Base-by-base conservation (phyloP, 352 stramenopile genomes). In the Stramenopiles sp. region DNA sequence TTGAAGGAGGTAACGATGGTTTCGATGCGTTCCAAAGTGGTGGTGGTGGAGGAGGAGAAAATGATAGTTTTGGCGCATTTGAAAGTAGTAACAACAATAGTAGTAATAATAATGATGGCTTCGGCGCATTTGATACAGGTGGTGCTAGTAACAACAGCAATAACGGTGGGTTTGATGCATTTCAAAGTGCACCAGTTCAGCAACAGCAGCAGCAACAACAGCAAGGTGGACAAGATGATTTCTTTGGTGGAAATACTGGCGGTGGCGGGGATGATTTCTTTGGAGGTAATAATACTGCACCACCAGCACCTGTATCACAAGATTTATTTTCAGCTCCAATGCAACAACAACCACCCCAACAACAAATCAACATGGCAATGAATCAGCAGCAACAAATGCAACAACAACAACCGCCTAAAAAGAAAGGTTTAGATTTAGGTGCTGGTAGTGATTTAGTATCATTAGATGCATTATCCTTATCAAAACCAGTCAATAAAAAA, bases 31-130 rank as follows among this genome's bases (percentile, higher is more conserved):
- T 84, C 30, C 78, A 74, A 6, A 80, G 69, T 0, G 77, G 83
- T 69, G 80, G 86, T 43, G 85, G 88, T 73, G 90, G 91, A 73
- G 86, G 86, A 53, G 87, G 91, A 77, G 88, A 91, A 0, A 82
- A 87, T 29, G 86, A 87, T 29, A 82, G 86, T 30, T 82, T 87
- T 79, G 84, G 84, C 53, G n/a, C n/a, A n/a, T n/a, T n/a, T n/a
- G n/a, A n/a, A n/a, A n/a, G n/a, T n/a, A n/a, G n/a, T n/a, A n/a
- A n/a, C n/a, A n/a, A n/a, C n/a, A n/a, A 79, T n/a, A 83, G 82
- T 65, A 79, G 78, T 43, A 69, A 77, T 23, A 78, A 80, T 43
- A 74, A 79, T n/a, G 30, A 78, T 78, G 32, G 43, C 33, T 31
- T 30, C 31, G 81, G 79, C 43, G 82, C 78, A 0, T 78, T 81